Conservation (phyloP, 805 yeast species). For the Yarrowia porcina region DNA sequence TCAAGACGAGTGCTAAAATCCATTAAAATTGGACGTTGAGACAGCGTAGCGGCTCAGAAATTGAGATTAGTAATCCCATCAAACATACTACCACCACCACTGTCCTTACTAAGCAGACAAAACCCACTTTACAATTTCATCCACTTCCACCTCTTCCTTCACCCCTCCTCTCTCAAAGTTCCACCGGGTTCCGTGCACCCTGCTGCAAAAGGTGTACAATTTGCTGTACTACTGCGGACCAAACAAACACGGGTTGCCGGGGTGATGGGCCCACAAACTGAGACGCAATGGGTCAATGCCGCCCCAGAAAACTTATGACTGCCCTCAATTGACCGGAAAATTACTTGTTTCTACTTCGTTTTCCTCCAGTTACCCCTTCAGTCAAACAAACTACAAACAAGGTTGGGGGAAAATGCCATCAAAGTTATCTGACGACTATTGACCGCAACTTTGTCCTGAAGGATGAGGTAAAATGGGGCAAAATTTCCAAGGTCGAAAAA, state of each 20-base stretch:
- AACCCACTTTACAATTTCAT: too few relatives aligned
- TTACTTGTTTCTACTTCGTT: too few relatives aligned
- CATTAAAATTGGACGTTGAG: constrained; percentile 4
- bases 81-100: too few relatives aligned
- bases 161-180: not conserved
- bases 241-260: not conserved
- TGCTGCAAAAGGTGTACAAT: not conserved
- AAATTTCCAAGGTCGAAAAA: too few relatives aligned
- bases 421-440: not conserved
- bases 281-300: too few relatives aligned
- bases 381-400: not conserved
- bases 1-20: not conserved
- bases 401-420: not conserved
- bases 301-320: too few relatives aligned
- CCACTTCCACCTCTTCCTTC: not conserved
- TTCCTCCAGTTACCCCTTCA: not conserved
- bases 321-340: too few relatives aligned
- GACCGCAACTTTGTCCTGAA: constrained; percentile 20
- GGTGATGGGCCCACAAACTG: not conserved
- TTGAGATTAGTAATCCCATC: too few relatives aligned
- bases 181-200: constrained; percentile 14
- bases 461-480: too few relatives aligned
- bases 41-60: not conserved
- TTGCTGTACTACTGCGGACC: constrained; percentile 9
- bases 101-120: too few relatives aligned